Conservation (phyloP, 495 filamentous ascomycete species). For the Talaromyces liani region DNA sequence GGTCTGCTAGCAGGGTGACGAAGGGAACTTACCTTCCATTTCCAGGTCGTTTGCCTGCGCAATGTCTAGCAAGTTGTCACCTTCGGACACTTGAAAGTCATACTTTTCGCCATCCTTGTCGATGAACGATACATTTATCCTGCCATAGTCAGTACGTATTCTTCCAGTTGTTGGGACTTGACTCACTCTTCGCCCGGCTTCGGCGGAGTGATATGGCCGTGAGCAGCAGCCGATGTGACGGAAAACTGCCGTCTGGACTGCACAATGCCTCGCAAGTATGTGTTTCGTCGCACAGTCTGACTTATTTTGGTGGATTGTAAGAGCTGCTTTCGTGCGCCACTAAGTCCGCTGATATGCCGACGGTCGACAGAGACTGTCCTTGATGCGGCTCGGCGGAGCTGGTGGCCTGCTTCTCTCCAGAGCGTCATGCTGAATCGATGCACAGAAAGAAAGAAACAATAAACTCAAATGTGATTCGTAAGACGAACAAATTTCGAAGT, state of each 20-base stretch:
- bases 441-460: not conserved
- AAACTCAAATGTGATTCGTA: not conserved
- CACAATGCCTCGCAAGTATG: conserved; percentile 16
- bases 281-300: not conserved
- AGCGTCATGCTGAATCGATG: conserved; percentile 23
- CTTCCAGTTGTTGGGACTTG: not conserved
- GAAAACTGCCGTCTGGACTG: conserved; percentile 54
- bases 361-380: conserved; percentile 16
- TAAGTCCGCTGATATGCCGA: conserved; percentile 6
- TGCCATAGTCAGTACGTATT: conserved; percentile 24
- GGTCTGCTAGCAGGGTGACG: not conserved
- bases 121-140: conserved; percentile 84
- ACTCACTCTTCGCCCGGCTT: conserved; percentile 92
- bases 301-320: not conserved
- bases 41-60: conserved; percentile 92
- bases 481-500: conserved; percentile 5
- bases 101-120: conserved; percentile 80
- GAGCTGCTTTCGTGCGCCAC: not conserved
- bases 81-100: conserved; percentile 70
- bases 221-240: conserved; percentile 47
- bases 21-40: conserved; percentile 67
- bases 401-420: conserved; percentile 29
- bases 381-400: conserved; percentile 28
- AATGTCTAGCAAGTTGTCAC: conserved; percentile 90
- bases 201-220: conserved; percentile 76